A percentile compares a stretch with the other conserved stretches of the same genome.
Conservation (phyloP, 108 stramenopile genomes). For the Cyclotella cryptica region DNA sequence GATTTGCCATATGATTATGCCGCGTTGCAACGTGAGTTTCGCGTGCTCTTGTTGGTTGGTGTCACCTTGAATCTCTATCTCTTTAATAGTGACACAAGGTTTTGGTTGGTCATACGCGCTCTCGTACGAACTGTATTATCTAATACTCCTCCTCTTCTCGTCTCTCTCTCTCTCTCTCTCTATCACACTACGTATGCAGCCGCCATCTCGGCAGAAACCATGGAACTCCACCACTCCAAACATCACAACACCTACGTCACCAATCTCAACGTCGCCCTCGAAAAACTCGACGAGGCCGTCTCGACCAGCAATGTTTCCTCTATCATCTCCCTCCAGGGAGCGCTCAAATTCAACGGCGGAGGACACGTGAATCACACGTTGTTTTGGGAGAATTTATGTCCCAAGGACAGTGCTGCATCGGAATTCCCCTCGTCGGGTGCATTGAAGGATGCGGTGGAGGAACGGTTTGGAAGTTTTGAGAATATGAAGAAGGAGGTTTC, state of each 20-base stretch:
- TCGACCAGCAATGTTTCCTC: conserved; percentile 76
- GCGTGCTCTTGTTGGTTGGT: background rate
- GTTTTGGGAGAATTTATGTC: conserved; percentile 96
- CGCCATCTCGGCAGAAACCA: conserved; percentile 90
- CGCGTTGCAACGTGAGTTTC: conserved; percentile 78
- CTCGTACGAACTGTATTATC: too few relatives aligned
- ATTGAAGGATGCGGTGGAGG: conserved; percentile 76
- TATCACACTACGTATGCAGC: conserved; percentile 49
- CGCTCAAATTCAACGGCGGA: conserved; percentile 98
- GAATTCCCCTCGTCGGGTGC: conserved; percentile 49
- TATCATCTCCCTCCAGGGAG: conserved; percentile 79
- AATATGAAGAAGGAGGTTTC: conserved; percentile 79
- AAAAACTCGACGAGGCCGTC: conserved; percentile 87
- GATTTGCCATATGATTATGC: conserved; percentile 92
- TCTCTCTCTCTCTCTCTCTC: background rate
- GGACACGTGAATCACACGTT: conserved; percentile 98
- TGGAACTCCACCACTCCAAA: conserved; percentile 95
- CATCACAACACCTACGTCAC: conserved; percentile 96
- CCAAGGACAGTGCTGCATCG: conserved; percentile 51
- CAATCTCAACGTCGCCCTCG: conserved; percentile 89
- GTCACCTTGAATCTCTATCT: background rate
- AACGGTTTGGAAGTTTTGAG: conserved; percentile 87
- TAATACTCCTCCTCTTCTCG: too few relatives aligned
- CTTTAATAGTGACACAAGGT: too few relatives aligned
- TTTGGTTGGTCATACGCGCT: too few relatives aligned